A percentile compares a stretch with the other conserved stretches of the same genome.
Conservation (phyloP, 345 rosid genomes). For the Arabis hirsuta region DNA sequence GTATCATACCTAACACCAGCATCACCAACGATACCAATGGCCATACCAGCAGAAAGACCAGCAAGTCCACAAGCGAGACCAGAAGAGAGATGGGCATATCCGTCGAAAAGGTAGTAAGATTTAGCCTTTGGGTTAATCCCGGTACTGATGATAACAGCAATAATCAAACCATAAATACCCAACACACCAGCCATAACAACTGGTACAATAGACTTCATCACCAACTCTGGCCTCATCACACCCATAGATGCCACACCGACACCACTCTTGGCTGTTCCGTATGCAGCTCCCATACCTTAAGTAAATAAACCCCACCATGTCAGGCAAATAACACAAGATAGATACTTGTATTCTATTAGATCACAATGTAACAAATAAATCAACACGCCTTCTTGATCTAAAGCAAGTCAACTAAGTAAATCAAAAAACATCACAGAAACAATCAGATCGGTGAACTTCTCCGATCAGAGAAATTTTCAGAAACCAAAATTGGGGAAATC, state of each 20-base stretch:
- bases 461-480: neutral
- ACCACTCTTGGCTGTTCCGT: slow-evolving; percentile 96
- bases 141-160: slow-evolving; percentile 91
- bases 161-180: slow-evolving; percentile 95
- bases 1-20: slow-evolving; percentile 85
- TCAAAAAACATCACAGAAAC: neutral
- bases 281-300: slow-evolving; percentile 97
- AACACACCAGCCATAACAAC: slow-evolving; percentile 99
- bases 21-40: slow-evolving; percentile 95
- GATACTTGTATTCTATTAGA: neutral
- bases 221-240: slow-evolving; percentile 96
- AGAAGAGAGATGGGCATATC: slow-evolving; percentile 92
- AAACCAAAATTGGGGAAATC: neutral
- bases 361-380: slow-evolving; percentile 4
- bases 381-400: slow-evolving; percentile 2
- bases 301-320: neutral
- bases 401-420: neutral
- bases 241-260: slow-evolving; percentile 97
- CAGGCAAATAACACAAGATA: slow-evolving; percentile 20
- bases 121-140: slow-evolving; percentile 94
- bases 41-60: slow-evolving; percentile 97
- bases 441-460: slow-evolving; percentile 29
- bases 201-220: slow-evolving; percentile 94
- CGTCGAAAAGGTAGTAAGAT: slow-evolving; percentile 89
- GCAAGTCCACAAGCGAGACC: slow-evolving; percentile 98